Evolutionary conservation across 495 filamentous ascomycete species (phyloP).

Genomic region (Ascobolus immersus): DNA sequence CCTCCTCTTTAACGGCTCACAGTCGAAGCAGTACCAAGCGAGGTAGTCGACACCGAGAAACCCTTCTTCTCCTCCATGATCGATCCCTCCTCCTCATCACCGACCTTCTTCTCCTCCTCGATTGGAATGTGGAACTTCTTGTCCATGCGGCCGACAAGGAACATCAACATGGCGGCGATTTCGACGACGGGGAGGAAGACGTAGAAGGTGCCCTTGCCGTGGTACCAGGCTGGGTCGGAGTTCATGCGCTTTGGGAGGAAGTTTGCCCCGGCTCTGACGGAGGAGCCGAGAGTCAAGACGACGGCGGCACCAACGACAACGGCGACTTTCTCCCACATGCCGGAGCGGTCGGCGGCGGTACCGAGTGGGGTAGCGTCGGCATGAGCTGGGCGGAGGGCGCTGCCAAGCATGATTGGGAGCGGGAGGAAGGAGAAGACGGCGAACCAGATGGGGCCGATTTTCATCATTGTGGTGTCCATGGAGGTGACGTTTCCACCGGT

Average conservation of each 20-base stretch:
- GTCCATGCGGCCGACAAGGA: slow-evolving; percentile 41
- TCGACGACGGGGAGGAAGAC: slow-evolving; percentile 54
- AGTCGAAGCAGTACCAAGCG: no score
- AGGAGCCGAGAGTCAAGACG: slow-evolving; percentile 41
- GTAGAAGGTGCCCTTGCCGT: slow-evolving; percentile 49
- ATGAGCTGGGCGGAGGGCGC: slow-evolving; percentile 21
- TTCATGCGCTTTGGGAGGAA: slow-evolving; percentile 28
- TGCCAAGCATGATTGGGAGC: slow-evolving; percentile 31
- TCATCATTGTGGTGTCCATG: slow-evolving; percentile 12
- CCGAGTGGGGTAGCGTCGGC: slow-evolving; percentile 30
- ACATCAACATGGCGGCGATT: slow-evolving; percentile 36
- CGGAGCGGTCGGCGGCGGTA: slow-evolving; percentile 39
- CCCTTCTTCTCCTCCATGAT: no score
- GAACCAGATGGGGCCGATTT: slow-evolving; percentile 40
- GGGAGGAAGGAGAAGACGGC: slow-evolving; percentile 52
- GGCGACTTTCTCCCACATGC: slow-evolving; percentile 34
- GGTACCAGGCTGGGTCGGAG: slow-evolving; percentile 37
- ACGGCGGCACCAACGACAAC: slow-evolving; percentile 30
- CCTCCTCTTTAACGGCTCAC: no score
- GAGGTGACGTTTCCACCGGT: slow-evolving; percentile 19
- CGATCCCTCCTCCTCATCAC: no score
- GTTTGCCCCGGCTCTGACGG: slow-evolving; percentile 34
- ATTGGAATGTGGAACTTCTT: slow-evolving; percentile 44
- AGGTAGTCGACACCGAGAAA: no score
- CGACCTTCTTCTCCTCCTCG: no score